These are phyloP conservation scores for Xerocomus potaroensis DNA, from an alignment of 768 basidiomycete species.

Conservation along the genomic window DNA sequence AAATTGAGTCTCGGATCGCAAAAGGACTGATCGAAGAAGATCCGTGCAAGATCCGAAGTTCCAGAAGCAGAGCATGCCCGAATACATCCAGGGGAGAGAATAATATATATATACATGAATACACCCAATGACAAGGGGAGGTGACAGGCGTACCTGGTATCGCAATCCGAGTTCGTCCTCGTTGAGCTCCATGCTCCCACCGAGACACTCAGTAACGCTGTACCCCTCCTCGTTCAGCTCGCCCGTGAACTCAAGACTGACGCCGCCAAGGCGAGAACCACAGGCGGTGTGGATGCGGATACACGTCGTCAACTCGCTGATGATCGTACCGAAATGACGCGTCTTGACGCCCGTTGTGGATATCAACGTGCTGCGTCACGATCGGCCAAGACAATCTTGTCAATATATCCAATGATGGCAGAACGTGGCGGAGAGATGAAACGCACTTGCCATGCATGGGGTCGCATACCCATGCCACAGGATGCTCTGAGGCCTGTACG, in stretches of 20 bases:
- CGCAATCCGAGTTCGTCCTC: conserved; percentile 88
- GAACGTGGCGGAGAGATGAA: neutral
- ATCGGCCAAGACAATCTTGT: neutral
- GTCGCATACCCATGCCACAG: conserved; percentile 93
- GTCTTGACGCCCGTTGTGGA: conserved; percentile 84
- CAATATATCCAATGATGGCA: neutral
- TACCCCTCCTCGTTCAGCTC: conserved; percentile 88
- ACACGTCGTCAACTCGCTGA: conserved; percentile 79
- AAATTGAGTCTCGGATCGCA: conserved; percentile 94
- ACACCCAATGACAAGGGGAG: too few species aligned
- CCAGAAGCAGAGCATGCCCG: neutral
- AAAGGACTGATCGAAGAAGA: conserved; percentile 55
- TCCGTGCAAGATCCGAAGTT: neutral
- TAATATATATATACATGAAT: too few species aligned
- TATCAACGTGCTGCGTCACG: conserved; percentile 64
- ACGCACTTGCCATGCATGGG: conserved; percentile 98
- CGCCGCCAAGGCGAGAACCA: conserved; percentile 73
- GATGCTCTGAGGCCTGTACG: conserved; percentile 77
- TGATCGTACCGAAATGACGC: conserved; percentile 83
- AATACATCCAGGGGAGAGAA: too few species aligned
- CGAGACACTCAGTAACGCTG: conserved; percentile 94
- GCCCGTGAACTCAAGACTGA: conserved; percentile 90
- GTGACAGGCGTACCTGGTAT: conserved; percentile 60
- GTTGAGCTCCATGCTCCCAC: conserved; percentile 90
- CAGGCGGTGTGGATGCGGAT: conserved; percentile 74